Evolutionary conservation across 768 basidiomycete species (phyloP).

Genomic region (Phylloporus sp.): DNA sequence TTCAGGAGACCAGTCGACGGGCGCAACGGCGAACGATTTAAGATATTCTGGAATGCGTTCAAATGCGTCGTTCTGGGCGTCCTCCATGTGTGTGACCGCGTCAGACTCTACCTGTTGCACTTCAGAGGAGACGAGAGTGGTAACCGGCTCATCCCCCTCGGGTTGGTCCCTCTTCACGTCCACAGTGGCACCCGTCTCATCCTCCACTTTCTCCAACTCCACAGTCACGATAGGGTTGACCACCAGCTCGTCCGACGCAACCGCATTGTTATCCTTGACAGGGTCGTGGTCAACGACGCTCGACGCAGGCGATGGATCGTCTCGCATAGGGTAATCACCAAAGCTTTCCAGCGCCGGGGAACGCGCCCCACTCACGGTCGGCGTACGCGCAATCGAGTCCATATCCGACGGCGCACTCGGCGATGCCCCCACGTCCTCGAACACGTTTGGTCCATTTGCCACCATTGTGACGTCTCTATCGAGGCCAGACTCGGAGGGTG

Average conservation of each 20-base stretch:
- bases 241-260: neutral
- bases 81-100: slow-evolving; percentile 33
- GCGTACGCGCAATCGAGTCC: slow-evolving; percentile 24
- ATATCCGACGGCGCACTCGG: slow-evolving; percentile 26
- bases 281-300: slow-evolving; percentile 24
- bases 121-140: neutral
- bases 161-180: neutral
- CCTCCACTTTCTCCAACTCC: neutral
- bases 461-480: neutral
- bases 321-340: slow-evolving; percentile 21
- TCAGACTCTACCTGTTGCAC: slow-evolving; percentile 6
- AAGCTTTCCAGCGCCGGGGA: slow-evolving; percentile 24
- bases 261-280: slow-evolving; percentile 13
- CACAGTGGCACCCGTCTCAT: neutral
- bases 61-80: slow-evolving; percentile 33
- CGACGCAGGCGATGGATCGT: slow-evolving; percentile 28
- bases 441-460: neutral
- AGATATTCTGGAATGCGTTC: slow-evolving; percentile 51
- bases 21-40: slow-evolving; percentile 66
- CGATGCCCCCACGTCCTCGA: slow-evolving; percentile 17
- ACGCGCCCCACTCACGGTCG: slow-evolving; percentile 15
- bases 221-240: neutral
- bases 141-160: neutral
- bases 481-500: slow-evolving; percentile 11
- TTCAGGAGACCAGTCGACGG: slow-evolving; percentile 62